phyloP scores from a whole-genome alignment of 768 basidiomycete species.

The Boletellus emodensis region DNA sequence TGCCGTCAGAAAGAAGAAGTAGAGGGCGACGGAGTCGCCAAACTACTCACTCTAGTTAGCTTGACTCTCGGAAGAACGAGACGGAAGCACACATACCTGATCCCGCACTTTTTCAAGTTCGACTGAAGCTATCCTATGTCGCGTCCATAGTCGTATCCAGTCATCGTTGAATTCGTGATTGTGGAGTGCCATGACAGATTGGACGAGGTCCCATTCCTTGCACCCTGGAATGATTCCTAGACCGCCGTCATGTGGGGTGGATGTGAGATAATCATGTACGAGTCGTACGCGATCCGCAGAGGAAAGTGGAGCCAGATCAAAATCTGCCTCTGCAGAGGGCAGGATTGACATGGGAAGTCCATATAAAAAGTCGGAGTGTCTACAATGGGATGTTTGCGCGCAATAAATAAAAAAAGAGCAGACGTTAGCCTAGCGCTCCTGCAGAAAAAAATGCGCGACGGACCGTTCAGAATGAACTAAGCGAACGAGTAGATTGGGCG shows the following conservation, averaged over 20 bases:
- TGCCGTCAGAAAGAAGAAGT: conserved; percentile 83
- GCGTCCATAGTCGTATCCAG: conserved; percentile 78
- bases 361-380: conserved; percentile 73
- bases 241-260: conserved; percentile 71
- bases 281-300: conserved; percentile 81
- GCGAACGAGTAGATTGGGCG: conserved; percentile 53
- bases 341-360: conserved; percentile 59
- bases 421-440: neutral
- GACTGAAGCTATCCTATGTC: conserved; percentile 55
- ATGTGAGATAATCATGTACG: conserved; percentile 66
- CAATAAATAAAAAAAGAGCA: neutral
- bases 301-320: conserved; percentile 46
- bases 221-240: conserved; percentile 75
- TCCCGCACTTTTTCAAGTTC: conserved; percentile 68
- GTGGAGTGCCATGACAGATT: conserved; percentile 80
- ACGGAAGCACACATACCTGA: conserved; percentile 45
- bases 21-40: conserved; percentile 78
- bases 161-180: conserved; percentile 74
- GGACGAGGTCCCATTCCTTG: conserved; percentile 73
- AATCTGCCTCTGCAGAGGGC: conserved; percentile 38
- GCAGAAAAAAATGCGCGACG: conserved; percentile 21
- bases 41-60: conserved; percentile 40
- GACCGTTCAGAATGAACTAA: conserved; percentile 75
- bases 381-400: conserved; percentile 21
- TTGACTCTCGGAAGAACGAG: neutral